These are phyloP conservation scores for Mycena galopus DNA, from an alignment of 768 basidiomycete genomes.

Conservation along the genomic window DNA sequence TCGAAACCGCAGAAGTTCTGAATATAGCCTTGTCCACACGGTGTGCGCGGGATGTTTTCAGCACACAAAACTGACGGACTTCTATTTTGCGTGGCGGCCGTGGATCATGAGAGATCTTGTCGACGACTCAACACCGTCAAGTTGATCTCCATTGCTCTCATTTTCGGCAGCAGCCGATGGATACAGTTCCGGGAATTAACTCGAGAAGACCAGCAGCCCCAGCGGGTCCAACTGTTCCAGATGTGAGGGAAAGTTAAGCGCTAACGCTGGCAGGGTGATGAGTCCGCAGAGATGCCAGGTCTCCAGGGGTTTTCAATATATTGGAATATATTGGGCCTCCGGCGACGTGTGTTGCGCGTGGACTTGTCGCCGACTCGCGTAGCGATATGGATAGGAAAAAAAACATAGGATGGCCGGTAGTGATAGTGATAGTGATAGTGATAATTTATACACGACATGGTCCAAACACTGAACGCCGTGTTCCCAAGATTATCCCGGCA, in stretches of 20 bases:
- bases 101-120: constrained; percentile 3
- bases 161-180: neutral
- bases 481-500: no score
- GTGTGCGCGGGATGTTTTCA: no score
- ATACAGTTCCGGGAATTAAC: constrained; percentile 22
- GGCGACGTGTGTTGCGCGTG: no score
- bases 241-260: neutral
- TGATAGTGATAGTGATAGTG: no score
- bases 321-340: no score
- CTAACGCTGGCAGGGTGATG: neutral
- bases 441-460: no score
- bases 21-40: neutral
- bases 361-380: neutral
- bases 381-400: neutral
- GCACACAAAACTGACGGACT: no score
- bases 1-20: no score
- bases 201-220: constrained; percentile 2
- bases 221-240: neutral
- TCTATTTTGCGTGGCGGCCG: neutral
- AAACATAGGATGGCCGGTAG: neutral
- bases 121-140: neutral
- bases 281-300: neutral
- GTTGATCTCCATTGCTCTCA: neutral
- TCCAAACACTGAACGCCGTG: no score
- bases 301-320: no score